Percentiles rank a stretch among this genome's conserved stretches.
Conservation (phyloP, 768 basidiomycete species). For the Kwoniella heveanensis region DNA sequence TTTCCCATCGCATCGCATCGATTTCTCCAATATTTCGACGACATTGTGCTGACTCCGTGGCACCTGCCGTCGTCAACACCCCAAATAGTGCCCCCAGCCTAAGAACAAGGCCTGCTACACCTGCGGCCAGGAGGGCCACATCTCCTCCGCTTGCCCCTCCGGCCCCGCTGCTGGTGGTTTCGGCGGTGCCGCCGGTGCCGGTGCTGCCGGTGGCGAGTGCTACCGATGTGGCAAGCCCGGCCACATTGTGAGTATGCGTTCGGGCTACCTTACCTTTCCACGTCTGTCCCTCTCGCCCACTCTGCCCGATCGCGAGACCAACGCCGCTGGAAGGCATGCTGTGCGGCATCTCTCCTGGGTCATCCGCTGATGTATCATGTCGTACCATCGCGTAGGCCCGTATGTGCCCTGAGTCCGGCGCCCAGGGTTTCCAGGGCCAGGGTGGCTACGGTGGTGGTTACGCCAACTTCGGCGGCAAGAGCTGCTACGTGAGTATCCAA, state of each 20-base stretch:
- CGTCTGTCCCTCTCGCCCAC: too few relatives aligned
- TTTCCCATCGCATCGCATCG: neutral
- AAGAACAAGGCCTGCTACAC: constrained; percentile 55
- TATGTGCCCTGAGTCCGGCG: constrained; percentile 50
- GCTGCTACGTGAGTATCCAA: constrained; percentile 55
- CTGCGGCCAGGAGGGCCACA: constrained; percentile 55
- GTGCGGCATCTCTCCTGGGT: too few relatives aligned
- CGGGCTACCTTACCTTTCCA: too few relatives aligned
- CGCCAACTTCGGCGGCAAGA: constrained; percentile 38
- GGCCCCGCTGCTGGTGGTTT: constrained; percentile 43
- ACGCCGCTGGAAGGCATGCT: too few relatives aligned
- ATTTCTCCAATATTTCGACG: too few relatives aligned
- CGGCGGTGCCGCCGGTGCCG: constrained; percentile 35
- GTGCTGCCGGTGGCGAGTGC: constrained; percentile 50
- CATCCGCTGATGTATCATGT: neutral
- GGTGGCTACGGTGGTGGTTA: constrained; percentile 38
- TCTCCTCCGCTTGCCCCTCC: constrained; percentile 51
- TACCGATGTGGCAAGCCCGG: constrained; percentile 56
- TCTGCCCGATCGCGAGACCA: too few relatives aligned
- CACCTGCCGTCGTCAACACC: too few relatives aligned
- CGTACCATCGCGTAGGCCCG: constrained; percentile 39
- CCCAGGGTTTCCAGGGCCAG: constrained; percentile 23
- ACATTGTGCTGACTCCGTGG: too few relatives aligned
- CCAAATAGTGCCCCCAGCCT: constrained; percentile 50
- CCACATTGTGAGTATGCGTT: constrained; percentile 48